Evolutionary conservation across 2,329 filamentous ascomycete genomes (phyloP), one percentile per base, ranked within the genome.

Genomic region (Ophiostoma piceae): DNA sequence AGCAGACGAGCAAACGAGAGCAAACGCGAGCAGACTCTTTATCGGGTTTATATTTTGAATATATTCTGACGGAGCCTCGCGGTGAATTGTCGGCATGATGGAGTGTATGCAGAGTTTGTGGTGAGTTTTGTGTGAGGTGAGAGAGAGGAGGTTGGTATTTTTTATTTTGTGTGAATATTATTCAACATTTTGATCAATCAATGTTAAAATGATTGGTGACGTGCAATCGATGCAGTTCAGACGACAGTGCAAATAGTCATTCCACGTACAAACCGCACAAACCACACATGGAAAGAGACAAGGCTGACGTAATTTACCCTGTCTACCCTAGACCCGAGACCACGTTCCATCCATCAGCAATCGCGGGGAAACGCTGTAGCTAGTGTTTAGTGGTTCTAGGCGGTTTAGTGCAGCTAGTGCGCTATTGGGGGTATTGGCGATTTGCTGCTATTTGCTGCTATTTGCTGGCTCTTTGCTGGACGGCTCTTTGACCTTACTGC

Each of bases 61-160:
- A 62, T 62, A 62, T 62, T 62, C 57, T 62, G 57, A 62, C 57
- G 57, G 57, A 62, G 57, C 57, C 57, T 62, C 57, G 51, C 26
- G 57, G 26, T 62, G 57, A 16, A 62, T 35, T 16, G 26, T 32
- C 51, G 51, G 51, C 16, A 26, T 57, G 8, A 57, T 22, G n/a
- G 51, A 57, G 51, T 26, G 51, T 9, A 57, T 22, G 51, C 57
- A 62, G 26, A 62, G 26, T 32, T 62, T 62, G 57, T 26, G 26
- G 7, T 1, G 26, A 14, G 26, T 12, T 32, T 29, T 29, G 26
- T 26, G 5, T 1, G 54, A 35, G 54, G 57, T 14, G 22, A 29
- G 26, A 29, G 26, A 29, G 26, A 29, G 3, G 57, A 62, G 57
- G 26, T 62, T 35, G 57, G 57, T 19, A 22, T 29, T 29, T 26